Evolutionary conservation across 23 red algal genomes (phyloP).

Genomic region (Gracilariopsis chorda): DNA sequence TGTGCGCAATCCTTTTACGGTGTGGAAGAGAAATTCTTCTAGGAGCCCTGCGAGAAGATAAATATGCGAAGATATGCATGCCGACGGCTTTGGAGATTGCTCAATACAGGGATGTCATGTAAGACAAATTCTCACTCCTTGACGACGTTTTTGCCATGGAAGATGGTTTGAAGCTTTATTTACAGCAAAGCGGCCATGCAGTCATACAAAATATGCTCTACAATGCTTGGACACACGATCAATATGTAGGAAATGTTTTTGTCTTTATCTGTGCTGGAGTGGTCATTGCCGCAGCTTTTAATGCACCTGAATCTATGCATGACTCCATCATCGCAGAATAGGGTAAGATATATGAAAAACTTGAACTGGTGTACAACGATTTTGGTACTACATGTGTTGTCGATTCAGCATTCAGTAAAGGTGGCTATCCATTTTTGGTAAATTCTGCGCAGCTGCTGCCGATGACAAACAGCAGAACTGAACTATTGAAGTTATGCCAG

Average conservation of each 20-base stretch:
- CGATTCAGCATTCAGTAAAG: neutral
- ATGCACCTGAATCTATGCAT: neutral
- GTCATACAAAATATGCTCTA: slow-evolving; percentile 34
- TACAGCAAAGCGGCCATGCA: neutral
- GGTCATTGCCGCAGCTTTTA: neutral
- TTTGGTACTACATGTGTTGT: neutral
- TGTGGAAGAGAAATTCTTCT: neutral
- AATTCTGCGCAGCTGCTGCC: neutral
- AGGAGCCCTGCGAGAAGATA: neutral
- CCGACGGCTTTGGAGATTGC: neutral
- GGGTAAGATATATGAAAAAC: neutral
- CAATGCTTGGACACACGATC: neutral
- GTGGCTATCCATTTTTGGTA: neutral
- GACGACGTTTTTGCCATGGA: neutral
- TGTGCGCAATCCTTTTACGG: neutral
- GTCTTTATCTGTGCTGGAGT: neutral
- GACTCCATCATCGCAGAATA: neutral
- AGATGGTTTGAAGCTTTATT: slow-evolving; percentile 3
- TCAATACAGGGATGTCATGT: neutral
- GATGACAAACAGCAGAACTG: neutral
- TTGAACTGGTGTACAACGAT: neutral
- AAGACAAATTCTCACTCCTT: neutral
- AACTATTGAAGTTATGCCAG: neutral
- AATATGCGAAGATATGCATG: neutral
- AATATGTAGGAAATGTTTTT: neutral